A percentile compares a stretch with the other conserved stretches of the same genome.
These are phyloP conservation scores for Patellifolia procumbens DNA, from an alignment of 179 eudicot genomes.

Conservation along the genomic window DNA sequence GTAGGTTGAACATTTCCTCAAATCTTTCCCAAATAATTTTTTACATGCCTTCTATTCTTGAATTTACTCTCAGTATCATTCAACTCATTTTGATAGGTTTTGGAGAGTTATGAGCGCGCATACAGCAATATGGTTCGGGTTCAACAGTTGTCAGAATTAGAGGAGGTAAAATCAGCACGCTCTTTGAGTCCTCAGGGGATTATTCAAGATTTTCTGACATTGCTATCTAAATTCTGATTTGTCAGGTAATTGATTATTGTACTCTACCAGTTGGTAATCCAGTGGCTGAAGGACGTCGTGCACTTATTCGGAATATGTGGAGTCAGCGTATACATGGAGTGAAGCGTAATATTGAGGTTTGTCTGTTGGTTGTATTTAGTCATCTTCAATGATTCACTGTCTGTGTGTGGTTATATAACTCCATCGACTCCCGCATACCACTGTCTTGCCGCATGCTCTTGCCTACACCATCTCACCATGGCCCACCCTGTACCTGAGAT, in stretches of 20 bases:
- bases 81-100: conserved; percentile 51
- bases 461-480: not conserved
- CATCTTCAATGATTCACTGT: not conserved
- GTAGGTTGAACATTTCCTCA: not conserved
- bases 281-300: conserved; percentile 90
- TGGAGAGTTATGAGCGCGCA: conserved; percentile 98
- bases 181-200: conserved; percentile 4
- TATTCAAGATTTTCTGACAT: not conserved
- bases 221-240: not conserved
- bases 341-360: conserved; percentile 92
- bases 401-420: not conserved
- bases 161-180: conserved; percentile 60
- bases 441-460: not conserved
- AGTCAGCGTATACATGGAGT: conserved; percentile 91
- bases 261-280: conserved; percentile 76
- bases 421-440: not conserved
- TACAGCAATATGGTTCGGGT: conserved; percentile 98
- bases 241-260: conserved; percentile 91
- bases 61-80: not conserved
- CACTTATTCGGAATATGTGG: conserved; percentile 97
- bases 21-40: no score
- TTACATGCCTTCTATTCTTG: not conserved
- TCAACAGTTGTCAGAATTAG: conserved; percentile 95
- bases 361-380: not conserved
- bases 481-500: not conserved